Percentiles rank a stretch among this genome's conserved stretches.
phyloP scores from a whole-genome alignment of 164 flowering plant genomes.

The Vitis amurensis region DNA sequence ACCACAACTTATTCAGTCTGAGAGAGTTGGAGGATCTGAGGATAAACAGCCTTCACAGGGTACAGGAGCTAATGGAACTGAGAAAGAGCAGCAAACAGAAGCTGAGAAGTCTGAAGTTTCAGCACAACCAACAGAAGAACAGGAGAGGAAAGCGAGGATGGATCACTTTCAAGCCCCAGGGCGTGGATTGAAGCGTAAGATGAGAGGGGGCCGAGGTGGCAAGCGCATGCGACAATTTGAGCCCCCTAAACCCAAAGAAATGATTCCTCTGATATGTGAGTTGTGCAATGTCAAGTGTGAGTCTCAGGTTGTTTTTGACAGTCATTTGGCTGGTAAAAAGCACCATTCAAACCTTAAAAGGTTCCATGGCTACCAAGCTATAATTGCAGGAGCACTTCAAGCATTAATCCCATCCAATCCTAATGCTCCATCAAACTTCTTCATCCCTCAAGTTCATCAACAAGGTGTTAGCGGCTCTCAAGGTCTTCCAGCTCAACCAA shows the following conservation, averaged over 20 bases:
- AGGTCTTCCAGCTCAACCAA: constrained; percentile 12
- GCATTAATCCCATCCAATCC: constrained; percentile 32
- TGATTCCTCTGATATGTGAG: constrained; percentile 39
- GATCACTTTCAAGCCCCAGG: constrained; percentile 22
- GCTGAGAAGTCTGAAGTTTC: constrained; percentile 14
- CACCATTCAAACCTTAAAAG: constrained; percentile 42
- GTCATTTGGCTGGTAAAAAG: constrained; percentile 58
- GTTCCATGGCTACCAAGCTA: constrained; percentile 35
- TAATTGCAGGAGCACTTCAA: constrained; percentile 29
- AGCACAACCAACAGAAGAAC: constrained; percentile 17
- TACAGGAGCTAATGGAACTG: constrained; percentile 14
- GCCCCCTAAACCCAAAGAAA: constrained; percentile 38
- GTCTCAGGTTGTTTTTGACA: constrained; percentile 45
- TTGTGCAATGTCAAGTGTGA: constrained; percentile 57
- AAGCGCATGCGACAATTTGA: constrained; percentile 27
- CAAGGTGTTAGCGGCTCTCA: constrained; percentile 16
- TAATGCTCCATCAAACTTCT: constrained; percentile 12
- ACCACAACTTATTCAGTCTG: constrained; percentile 21
- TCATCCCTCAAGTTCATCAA: constrained; percentile 12
- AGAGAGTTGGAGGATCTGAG: constrained; percentile 10
- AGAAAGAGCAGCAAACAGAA: constrained; percentile 16
- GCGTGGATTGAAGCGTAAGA: constrained; percentile 35
- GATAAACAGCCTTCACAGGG: constrained; percentile 14
- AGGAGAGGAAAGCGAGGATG: constrained; percentile 13
- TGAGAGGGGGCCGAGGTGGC: constrained; percentile 37